Conservation (phyloP, 805 yeast species). For the Tetrapisispora taiwanensis region DNA sequence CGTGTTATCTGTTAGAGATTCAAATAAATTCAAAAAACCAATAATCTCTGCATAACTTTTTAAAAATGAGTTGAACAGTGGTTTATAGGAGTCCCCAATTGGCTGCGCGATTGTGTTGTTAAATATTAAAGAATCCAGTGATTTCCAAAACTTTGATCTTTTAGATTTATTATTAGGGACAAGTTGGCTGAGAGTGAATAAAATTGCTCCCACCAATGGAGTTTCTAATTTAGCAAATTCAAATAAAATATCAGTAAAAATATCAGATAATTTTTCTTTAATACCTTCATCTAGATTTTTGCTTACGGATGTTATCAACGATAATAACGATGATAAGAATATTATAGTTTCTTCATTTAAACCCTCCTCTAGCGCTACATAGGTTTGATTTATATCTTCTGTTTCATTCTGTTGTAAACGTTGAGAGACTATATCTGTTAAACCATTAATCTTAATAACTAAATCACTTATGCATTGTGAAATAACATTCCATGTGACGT, state of each 20-base stretch:
- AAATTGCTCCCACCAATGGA: conserved; percentile 42
- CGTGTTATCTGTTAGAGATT: conserved; percentile 29
- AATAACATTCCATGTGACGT: conserved; percentile 47
- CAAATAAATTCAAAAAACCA: conserved; percentile 53
- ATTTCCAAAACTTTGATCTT: conserved; percentile 52
- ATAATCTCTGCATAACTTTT: conserved; percentile 43
- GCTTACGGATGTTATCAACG: conserved; percentile 49
- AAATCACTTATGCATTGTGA: conserved; percentile 46
- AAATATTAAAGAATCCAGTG: conserved; percentile 62
- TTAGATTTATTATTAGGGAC: conserved; percentile 36
- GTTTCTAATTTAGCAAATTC: conserved; percentile 37
- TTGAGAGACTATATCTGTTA: conserved; percentile 22
- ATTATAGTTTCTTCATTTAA: conserved; percentile 74
- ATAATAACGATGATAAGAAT: conserved; percentile 62
- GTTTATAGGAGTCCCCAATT: conserved; percentile 30
- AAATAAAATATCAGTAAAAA: conserved; percentile 32
- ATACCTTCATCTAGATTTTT: conserved; percentile 21
- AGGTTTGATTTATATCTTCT: conserved; percentile 19
- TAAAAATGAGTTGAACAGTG: conserved; percentile 38
- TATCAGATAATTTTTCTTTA: conserved; percentile 14
- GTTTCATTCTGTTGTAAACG: conserved; percentile 21
- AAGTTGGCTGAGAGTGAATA: conserved; percentile 49
- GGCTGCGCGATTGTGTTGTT: conserved; percentile 21
- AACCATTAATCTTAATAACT: conserved; percentile 33
- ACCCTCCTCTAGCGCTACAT: conserved; percentile 39